phyloP scores from a whole-genome alignment of 2,329 filamentous ascomycete species.

The Ceratocystis alfenasii region DNA sequence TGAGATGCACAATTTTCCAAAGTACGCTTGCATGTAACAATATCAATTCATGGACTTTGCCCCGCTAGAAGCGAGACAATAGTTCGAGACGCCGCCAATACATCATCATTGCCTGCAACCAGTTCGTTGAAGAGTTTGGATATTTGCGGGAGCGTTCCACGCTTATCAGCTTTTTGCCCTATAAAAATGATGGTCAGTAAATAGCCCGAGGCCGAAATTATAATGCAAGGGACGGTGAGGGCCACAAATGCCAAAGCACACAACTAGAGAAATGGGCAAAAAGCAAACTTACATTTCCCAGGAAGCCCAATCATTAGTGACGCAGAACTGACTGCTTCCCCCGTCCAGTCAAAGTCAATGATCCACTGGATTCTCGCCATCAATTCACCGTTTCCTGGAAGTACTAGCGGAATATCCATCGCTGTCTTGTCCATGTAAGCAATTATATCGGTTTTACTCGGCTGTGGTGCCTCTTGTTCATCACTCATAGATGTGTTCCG shows the following conservation, averaged over 20 bases:
- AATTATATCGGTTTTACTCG: constrained; percentile 14
- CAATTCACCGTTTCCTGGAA: constrained; percentile 26
- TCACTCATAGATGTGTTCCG: constrained; percentile 21
- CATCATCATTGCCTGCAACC: constrained; percentile 42
- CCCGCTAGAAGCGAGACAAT: constrained; percentile 44
- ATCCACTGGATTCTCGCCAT: constrained; percentile 44
- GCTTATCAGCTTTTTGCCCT: constrained; percentile 51
- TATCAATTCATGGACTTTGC: constrained; percentile 11
- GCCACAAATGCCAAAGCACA: background rate
- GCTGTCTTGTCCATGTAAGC: constrained; percentile 22
- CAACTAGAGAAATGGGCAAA: background rate
- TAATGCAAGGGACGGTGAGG: background rate
- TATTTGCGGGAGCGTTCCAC: constrained; percentile 45
- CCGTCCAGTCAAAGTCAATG: constrained; percentile 60
- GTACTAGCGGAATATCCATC: constrained; percentile 27
- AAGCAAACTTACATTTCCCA: constrained; percentile 45
- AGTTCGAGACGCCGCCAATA: constrained; percentile 44
- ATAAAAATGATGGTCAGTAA: constrained; percentile 11
- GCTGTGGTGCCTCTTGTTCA: constrained; percentile 13
- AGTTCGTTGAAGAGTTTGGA: constrained; percentile 50
- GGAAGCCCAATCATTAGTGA: constrained; percentile 45
- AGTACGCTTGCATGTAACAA: background rate
- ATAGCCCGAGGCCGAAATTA: background rate
- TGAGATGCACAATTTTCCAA: background rate
- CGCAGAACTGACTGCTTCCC: constrained; percentile 52